Conservation (phyloP, 2,329 filamentous ascomycete genomes). For the Orbilia ellipsospora region DNA sequence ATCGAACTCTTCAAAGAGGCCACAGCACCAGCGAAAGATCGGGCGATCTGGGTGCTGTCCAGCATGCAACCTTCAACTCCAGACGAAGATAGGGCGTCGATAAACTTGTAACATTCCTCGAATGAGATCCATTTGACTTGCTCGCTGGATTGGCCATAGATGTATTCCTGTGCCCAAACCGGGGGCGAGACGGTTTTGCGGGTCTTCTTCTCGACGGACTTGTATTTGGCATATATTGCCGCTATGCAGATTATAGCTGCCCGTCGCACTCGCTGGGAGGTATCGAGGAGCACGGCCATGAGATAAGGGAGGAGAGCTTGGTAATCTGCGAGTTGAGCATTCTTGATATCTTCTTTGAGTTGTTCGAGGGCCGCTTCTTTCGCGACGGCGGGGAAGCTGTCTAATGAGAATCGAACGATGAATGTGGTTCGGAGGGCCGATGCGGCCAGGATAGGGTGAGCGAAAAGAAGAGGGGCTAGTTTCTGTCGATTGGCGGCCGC, state of each 20-base stretch:
- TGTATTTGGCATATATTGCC: conserved; percentile 64
- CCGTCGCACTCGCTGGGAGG: conserved; percentile 78
- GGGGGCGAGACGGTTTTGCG: conserved; percentile 32
- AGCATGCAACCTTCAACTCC: conserved; percentile 86
- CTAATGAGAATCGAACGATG: conserved; percentile 62
- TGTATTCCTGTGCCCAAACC: conserved; percentile 47
- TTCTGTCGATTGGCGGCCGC: conserved; percentile 41
- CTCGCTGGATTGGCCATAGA: conserved; percentile 62
- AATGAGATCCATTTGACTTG: conserved; percentile 69
- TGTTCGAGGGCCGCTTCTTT: conserved; percentile 76
- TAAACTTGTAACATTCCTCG: conserved; percentile 71
- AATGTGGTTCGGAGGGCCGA: conserved; percentile 68
- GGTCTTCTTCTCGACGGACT: conserved; percentile 56
- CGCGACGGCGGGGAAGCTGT: conserved; percentile 69
- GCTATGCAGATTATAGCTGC: conserved; percentile 72
- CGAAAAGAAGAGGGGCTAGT: conserved; percentile 49
- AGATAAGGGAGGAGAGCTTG: conserved; percentile 87
- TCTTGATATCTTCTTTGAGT: conserved; percentile 61
- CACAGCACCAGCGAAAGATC: conserved; percentile 71
- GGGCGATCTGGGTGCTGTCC: conserved; percentile 76
- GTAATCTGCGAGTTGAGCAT: conserved; percentile 69
- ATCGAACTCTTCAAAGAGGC: conserved; percentile 69
- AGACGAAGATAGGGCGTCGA: conserved; percentile 76
- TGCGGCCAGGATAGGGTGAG: conserved; percentile 59
- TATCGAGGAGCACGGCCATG: conserved; percentile 78